Base-by-base conservation (phyloP, 495 filamentous ascomycete genomes). In the Poronia punctata region DNA sequence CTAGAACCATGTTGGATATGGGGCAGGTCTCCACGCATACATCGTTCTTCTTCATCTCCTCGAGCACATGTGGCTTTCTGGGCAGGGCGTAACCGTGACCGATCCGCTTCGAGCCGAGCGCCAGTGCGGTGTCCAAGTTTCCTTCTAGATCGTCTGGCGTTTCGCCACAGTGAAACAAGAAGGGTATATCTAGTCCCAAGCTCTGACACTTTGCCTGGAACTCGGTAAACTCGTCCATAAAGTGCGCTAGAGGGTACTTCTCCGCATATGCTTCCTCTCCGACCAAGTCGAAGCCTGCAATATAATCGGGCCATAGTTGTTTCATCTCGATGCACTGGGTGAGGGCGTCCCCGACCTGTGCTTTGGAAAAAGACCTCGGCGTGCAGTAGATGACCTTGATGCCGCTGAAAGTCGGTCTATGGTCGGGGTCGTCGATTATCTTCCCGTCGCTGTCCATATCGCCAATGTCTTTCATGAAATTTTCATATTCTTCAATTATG, bases 101-200 rank as follows among this genome's bases (percentile, higher is more conserved):
- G 21, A 98, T 90, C 11, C 92, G 78, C 42, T 87, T 81, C 0
- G 87, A 80, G 8, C 82, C 81, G 7, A 97, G 75, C 6, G 93
- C 65, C 14, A 96, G 76, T 0, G 88, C 88, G 57, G 95, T 88
- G 48, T 90, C 83, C 2, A 96, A 73, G 51, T 96, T 95, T 22
- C 83, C 75, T 49, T 95, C 88, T 4, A 82, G 78, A n/a, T 72
- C 67, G 19, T 88, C 83, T 0, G 92, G 74, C 15, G 81, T 86
- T 62, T 96, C 88, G 20, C 88, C 92, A 32, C 89, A 93, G 53
- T 98, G 92, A 61, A 98, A 92, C 49, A 92, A 79, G 61, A 95
- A 93, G 0, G 92, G 92, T n/a, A 97, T 85, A 4, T 94, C 80
- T 2, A 93, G 65, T 2, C 68, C 70, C 45, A 79, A 72, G 37